Conservation (phyloP, 306 rosid genomes). For the Quercus mongolica region DNA sequence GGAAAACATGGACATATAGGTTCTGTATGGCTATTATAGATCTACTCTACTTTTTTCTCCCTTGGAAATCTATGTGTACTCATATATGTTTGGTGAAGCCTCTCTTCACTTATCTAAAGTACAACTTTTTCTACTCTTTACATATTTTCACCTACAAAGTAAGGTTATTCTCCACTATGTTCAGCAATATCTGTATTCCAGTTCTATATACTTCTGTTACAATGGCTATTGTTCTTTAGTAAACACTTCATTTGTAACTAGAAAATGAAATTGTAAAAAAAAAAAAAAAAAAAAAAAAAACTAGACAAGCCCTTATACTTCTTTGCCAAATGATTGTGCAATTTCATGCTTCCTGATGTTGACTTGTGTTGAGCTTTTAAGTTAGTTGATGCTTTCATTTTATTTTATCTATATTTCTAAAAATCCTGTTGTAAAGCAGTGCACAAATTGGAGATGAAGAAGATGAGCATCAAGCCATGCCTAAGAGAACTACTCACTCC, state of each 20-base stretch:
- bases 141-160: neutral
- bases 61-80: neutral
- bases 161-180: neutral
- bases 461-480: constrained; percentile 25
- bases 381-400: neutral
- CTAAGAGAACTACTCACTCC: constrained; percentile 20
- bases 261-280: constrained; percentile 1
- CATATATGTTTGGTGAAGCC: neutral
- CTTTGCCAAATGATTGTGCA: neutral
- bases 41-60: neutral
- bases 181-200: neutral
- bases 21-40: neutral
- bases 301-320: constrained; percentile 14
- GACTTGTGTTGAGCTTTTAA: neutral
- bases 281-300: neutral
- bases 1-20: neutral
- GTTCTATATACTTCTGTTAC: neutral
- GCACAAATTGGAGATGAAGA: constrained; percentile 45
- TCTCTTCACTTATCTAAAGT: neutral
- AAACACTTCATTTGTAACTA: neutral
- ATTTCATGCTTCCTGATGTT: constrained; percentile 11
- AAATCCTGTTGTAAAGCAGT: constrained; percentile 33
- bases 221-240: neutral
- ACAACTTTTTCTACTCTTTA: neutral
- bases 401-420: constrained; percentile 18